phyloP scores from a whole-genome alignment of 371 early-diverging fungal genomes.

The Basidiobolus meristosporus region DNA sequence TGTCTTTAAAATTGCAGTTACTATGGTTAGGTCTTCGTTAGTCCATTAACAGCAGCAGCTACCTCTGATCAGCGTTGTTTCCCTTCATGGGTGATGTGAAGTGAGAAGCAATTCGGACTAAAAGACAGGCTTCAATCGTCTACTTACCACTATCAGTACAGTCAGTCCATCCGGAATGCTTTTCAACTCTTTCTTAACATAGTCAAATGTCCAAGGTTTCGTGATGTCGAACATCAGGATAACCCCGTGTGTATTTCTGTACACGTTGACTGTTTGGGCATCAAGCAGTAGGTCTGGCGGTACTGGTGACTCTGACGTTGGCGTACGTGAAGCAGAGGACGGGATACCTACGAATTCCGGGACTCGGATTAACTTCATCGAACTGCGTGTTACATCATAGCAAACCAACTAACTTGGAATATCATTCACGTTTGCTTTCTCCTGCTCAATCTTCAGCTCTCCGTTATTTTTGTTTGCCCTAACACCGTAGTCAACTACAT shows the following conservation, averaged over 20 bases:
- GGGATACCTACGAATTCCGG: conserved; percentile 1
- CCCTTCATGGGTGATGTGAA: conserved; percentile 10
- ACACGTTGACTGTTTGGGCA: conserved; percentile 41
- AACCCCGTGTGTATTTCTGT: conserved; percentile 33
- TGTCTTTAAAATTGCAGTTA: neutral
- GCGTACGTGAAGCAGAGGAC: conserved; percentile 6
- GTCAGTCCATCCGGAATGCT: conserved; percentile 29
- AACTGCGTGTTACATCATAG: no score
- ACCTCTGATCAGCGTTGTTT: conserved; percentile 24
- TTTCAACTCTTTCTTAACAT: conserved; percentile 20
- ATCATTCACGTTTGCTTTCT: neutral
- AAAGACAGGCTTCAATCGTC: neutral
- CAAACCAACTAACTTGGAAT: neutral
- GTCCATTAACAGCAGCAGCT: neutral
- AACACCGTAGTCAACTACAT: conserved; percentile 36
- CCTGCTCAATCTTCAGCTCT: neutral
- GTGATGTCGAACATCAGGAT: conserved; percentile 36
- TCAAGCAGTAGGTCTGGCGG: conserved; percentile 14
- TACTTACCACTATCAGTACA: conserved; percentile 28
- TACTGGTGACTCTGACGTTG: conserved; percentile 3
- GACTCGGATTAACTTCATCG: neutral
- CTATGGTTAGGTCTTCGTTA: neutral
- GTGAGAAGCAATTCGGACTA: neutral
- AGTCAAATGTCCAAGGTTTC: conserved; percentile 42
- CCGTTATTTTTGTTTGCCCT: conserved; percentile 1